These are phyloP conservation scores for Citrus mangshanensis DNA, from an alignment of 345 rosid species.

Conservation along the genomic window DNA sequence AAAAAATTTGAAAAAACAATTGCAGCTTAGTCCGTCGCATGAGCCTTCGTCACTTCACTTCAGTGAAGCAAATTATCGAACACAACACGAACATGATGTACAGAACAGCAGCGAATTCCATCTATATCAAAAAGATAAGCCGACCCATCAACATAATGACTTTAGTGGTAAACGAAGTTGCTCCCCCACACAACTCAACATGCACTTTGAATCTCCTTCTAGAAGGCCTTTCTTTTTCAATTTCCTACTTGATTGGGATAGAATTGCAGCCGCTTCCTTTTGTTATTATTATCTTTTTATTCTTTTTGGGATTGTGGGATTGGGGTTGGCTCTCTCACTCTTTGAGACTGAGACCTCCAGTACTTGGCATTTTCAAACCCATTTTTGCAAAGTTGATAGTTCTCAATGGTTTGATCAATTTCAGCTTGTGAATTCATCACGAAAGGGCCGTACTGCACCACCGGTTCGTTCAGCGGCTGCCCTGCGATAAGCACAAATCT, in stretches of 20 bases:
- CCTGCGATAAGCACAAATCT: conserved; percentile 74
- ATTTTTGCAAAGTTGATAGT: conserved; percentile 64
- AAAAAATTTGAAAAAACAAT: too few relatives aligned
- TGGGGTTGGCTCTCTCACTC: neutral
- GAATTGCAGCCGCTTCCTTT: conserved; percentile 1
- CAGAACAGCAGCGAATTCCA: too few relatives aligned
- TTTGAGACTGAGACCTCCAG: conserved; percentile 61
- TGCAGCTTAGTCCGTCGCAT: too few relatives aligned
- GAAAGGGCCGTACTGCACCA: conserved; percentile 88
- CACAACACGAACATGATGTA: too few relatives aligned
- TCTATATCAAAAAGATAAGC: conserved; percentile 6
- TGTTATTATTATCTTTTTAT: neutral
- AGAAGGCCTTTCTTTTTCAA: conserved; percentile 40
- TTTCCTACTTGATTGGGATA: conserved; percentile 5
- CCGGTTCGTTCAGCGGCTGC: conserved; percentile 77
- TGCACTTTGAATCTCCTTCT: conserved; percentile 30
- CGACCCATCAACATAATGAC: conserved; percentile 19
- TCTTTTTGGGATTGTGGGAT: neutral
- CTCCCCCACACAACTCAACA: conserved; percentile 3
- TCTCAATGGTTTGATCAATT: conserved; percentile 80
- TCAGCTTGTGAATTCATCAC: conserved; percentile 93
- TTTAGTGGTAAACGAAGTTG: conserved; percentile 7
- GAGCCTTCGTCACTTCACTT: too few relatives aligned
- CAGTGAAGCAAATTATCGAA: too few relatives aligned
- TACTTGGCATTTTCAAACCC: conserved; percentile 82